These are phyloP conservation scores for Pythium biforme DNA, from an alignment of 352 stramenopile species.

Conservation along the genomic window DNA sequence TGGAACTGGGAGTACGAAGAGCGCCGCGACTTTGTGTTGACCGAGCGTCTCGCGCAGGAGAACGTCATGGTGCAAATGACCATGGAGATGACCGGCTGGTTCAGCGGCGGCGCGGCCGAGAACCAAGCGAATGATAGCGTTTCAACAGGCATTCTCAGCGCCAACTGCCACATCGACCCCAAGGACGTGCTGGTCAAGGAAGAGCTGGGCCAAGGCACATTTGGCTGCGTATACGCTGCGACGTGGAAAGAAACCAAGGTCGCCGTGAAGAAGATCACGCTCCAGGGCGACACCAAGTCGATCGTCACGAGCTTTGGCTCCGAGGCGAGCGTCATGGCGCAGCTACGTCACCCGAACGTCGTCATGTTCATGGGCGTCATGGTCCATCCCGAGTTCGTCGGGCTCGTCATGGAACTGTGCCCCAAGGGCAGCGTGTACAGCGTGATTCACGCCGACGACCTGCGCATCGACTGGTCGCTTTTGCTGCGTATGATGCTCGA, in stretches of 20 bases:
- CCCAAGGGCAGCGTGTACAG: constrained; percentile 84
- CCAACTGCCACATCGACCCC: constrained; percentile 82
- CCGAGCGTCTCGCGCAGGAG: constrained; percentile 76
- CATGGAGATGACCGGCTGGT: constrained; percentile 88
- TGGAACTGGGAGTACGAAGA: constrained; percentile 90
- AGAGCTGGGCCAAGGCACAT: constrained; percentile 74
- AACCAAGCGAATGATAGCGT: constrained; percentile 48
- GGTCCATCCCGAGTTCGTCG: constrained; percentile 84
- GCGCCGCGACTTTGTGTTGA: constrained; percentile 81
- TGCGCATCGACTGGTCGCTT: constrained; percentile 86
- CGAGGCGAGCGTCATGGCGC: constrained; percentile 80
- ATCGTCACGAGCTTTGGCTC: constrained; percentile 84
- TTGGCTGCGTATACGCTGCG: constrained; percentile 72
- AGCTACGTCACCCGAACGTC: constrained; percentile 81
- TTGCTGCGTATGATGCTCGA: constrained; percentile 88
- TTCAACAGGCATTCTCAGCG: constrained; percentile 58
- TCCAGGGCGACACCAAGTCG: constrained; percentile 74
- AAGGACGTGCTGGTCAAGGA: constrained; percentile 81
- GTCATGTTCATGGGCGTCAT: constrained; percentile 92
- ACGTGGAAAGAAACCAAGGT: constrained; percentile 82
- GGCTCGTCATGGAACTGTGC: constrained; percentile 88
- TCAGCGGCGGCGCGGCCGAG: constrained; percentile 66
- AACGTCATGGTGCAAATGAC: constrained; percentile 89
- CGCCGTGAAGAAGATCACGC: constrained; percentile 83
- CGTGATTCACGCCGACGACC: constrained; percentile 72